Base-by-base conservation (phyloP, 352 stramenopile species). In the Pythium rishiriense region DNA sequence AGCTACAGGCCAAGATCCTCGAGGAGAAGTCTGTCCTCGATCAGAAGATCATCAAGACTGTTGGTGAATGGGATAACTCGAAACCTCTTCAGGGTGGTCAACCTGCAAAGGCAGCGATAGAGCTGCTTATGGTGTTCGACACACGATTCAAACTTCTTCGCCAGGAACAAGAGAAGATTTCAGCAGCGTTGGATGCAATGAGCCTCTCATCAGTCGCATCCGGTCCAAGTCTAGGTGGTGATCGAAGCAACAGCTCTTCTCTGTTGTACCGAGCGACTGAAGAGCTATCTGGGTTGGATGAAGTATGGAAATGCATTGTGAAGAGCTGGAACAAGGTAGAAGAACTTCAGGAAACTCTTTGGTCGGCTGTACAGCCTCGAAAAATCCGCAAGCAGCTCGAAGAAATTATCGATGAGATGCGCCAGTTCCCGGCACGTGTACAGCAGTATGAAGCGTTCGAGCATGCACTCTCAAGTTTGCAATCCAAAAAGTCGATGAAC, bases 371-470 rank as follows among this genome's bases (percentile, higher is more conserved):
- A 9, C 93, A 98, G 51, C 92, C 96, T 47, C 87, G 97, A 15
- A 99, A 98, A 64, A 80, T 99, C 52, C 90, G 96, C 6, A 98
- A 98, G 72, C 83, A 96, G 47, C 73, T 99, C 24, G 96, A 99
- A 61, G 93, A 98, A 59, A 76, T 99, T n/a, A 78, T 99, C 35
- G 95, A 98, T 54, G 89, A 98, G 62, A 91, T 99, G 75, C 90
- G 97, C 26, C 93, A 88, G 29, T 91, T 99, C 45, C 97, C 98
- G 33, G 96, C 97, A 62, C 85, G 93, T 29, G 97, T 99, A 29
- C 96, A 98, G 50, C 97, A 99, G 76, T 99, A 99, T 66, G 97
- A 99, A 84, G 94, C 96, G 31, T 99, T 98, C 72, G 98, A 95
- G 51, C 78, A 97, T 47, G 88, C 99, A 9, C 77, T 97, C 22